Conservation (phyloP, 495 filamentous ascomycete species). For the Hypoxylon fuscum region DNA sequence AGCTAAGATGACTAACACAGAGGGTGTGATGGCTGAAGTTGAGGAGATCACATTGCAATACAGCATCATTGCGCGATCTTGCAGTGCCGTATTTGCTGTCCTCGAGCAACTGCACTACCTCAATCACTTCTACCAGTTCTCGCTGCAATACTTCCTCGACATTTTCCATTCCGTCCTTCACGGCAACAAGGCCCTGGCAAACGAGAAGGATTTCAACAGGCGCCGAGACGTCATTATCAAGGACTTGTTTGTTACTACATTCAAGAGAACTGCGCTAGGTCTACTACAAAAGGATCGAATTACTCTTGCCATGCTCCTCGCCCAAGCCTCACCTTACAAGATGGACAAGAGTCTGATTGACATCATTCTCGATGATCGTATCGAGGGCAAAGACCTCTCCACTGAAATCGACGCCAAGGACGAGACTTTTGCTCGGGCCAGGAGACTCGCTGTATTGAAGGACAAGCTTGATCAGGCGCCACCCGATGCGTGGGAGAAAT, state of each 20-base stretch:
- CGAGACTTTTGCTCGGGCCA: constrained; percentile 72
- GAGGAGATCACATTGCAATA: constrained; percentile 94
- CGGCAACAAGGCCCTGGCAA: constrained; percentile 75
- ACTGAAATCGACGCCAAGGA: constrained; percentile 68
- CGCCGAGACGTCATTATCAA: constrained; percentile 87
- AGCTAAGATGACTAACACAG: constrained; percentile 92
- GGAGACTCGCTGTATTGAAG: constrained; percentile 77
- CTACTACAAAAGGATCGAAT: constrained; percentile 93
- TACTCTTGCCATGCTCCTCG: constrained; percentile 94
- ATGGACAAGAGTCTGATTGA: constrained; percentile 93
- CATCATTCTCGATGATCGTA: constrained; percentile 78
- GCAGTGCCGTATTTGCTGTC: constrained; percentile 95
- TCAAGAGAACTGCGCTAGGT: constrained; percentile 90
- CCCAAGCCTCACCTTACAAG: constrained; percentile 89
- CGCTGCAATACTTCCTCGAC: constrained; percentile 94
- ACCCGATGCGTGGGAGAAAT: constrained; percentile 76
- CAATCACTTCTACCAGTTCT: constrained; percentile 99
- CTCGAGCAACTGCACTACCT: constrained; percentile 97
- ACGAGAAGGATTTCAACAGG: constrained; percentile 75
- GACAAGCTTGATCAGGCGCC: constrained; percentile 69
- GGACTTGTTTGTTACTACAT: constrained; percentile 89
- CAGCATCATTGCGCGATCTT: constrained; percentile 88
- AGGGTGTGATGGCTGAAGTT: constrained; percentile 97
- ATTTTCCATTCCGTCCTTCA: constrained; percentile 95
- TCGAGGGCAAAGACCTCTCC: constrained; percentile 82